Evolutionary conservation across 352 stramenopile species (phyloP).

Genomic region (Phytophthora constricta): DNA sequence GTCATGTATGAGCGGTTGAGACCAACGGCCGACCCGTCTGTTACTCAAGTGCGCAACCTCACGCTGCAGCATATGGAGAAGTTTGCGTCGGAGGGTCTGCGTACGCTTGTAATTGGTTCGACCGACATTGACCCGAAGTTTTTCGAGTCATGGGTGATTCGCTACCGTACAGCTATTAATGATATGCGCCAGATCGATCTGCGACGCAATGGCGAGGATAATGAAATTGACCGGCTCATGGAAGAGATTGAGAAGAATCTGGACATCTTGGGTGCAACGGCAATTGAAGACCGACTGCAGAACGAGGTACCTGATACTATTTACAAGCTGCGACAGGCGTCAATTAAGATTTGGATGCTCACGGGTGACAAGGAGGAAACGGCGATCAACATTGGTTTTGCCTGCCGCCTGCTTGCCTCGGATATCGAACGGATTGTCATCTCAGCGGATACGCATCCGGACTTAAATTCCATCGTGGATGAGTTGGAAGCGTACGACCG

Average conservation of each 20-base stretch:
- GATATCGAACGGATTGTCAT: conserved; percentile 93
- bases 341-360: conserved; percentile 96
- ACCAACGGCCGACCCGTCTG: conserved; percentile 47
- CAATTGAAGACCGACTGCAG: conserved; percentile 95
- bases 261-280: conserved; percentile 90
- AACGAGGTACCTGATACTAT: conserved; percentile 93
- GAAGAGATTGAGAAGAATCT: conserved; percentile 90
- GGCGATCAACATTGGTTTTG: conserved; percentile 96
- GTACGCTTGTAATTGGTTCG: conserved; percentile 89
- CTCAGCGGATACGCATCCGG: conserved; percentile 75
- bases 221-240: conserved; percentile 84
- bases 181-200: conserved; percentile 90
- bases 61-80: conserved; percentile 88
- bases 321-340: conserved; percentile 88
- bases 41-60: conserved; percentile 62
- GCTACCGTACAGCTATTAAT: conserved; percentile 80
- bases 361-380: conserved; percentile 96
- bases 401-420: conserved; percentile 88
- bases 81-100: conserved; percentile 89
- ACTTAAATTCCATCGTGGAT: conserved; percentile 65
- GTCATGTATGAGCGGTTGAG: conserved; percentile 89
- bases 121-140: conserved; percentile 62
- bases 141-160: conserved; percentile 71
- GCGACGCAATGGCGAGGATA: conserved; percentile 70
- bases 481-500: conserved; percentile 64